phyloP scores from a whole-genome alignment of 805 yeast genomes.

The Candida pini region DNA sequence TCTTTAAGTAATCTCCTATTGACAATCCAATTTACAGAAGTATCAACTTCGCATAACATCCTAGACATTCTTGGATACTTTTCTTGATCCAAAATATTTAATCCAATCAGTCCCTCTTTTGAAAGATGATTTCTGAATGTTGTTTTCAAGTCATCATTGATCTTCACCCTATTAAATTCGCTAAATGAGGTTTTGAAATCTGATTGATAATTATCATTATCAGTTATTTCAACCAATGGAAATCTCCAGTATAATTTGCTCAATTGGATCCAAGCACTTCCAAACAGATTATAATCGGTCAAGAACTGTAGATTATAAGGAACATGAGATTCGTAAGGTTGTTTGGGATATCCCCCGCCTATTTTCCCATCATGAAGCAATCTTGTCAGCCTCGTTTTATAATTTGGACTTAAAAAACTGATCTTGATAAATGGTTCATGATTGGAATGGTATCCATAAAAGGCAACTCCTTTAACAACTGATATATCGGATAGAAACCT shows the following conservation, averaged over 20 bases:
- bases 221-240: constrained; percentile 35
- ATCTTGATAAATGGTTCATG: constrained; percentile 64
- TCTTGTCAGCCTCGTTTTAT: constrained; percentile 47
- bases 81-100: constrained; percentile 26
- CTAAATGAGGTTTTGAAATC: constrained; percentile 21
- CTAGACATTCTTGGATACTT: constrained; percentile 51
- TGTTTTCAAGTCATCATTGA: constrained; percentile 28
- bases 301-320: constrained; percentile 74
- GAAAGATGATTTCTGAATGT: constrained; percentile 24
- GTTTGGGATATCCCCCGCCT: constrained; percentile 31
- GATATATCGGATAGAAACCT: constrained; percentile 54
- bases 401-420: constrained; percentile 57
- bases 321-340: constrained; percentile 75
- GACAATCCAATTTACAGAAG: constrained; percentile 50
- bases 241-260: constrained; percentile 45
- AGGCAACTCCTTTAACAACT: constrained; percentile 68
- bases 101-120: constrained; percentile 2
- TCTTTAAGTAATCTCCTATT: constrained; percentile 45
- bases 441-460: constrained; percentile 78
- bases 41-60: constrained; percentile 67
- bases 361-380: constrained; percentile 40
- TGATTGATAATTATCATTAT: constrained; percentile 10
- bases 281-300: constrained; percentile 76
- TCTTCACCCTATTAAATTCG: constrained; percentile 19
- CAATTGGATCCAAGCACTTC: constrained; percentile 72